Evolutionary conservation across 495 filamentous ascomycete species (phyloP), one percentile per base, ranked within the genome.

Genomic region (Penicillium pulvis): DNA sequence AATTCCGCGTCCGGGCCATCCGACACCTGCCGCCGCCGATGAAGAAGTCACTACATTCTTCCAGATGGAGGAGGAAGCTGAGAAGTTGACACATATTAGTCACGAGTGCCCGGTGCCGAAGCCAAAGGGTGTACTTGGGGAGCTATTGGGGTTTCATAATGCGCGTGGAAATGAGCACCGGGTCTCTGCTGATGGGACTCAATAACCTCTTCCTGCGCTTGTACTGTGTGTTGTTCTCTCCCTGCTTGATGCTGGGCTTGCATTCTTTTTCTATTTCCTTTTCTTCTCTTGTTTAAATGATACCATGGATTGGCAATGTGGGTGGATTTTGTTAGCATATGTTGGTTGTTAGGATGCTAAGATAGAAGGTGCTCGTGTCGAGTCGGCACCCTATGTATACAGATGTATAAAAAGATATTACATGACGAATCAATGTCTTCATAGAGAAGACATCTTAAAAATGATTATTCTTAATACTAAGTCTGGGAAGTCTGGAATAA

Each of bases 81-180:
- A 76, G 60, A 68, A 65, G 42, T 19, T 75, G 41, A 62, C 67
- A 14, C 66, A 73, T 10, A 49, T 69, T 14, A 61, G 67, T 8
- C 63, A 64, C 24, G 78, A 92, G 69, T 96, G 92, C 64, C 92
- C 91, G 0, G 87, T 96, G 2, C 92, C 92, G 4, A 96, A 95
- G 65, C 92, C 91, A 1, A 77, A 82, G 17, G 91, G 90, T 10
- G 70, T 90, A 12, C 72, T 94, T 52, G 90, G 90, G 20, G 82
- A 89, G 67, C 65, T 93, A 41, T 73, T 96, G 60, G 91, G 91
- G 1, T 88, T 94, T 64, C 62, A 57, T 16, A 59, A 60, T 60
- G 47, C 61, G 20, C 62, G 53, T 51, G 53, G 36, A 16, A 63
- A 19, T 39, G 53, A 59, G 31, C 56, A 30, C 23, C 64, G 60